Conservation (phyloP, 768 basidiomycete species). For the Goffeauzyma gilvescens region DNA sequence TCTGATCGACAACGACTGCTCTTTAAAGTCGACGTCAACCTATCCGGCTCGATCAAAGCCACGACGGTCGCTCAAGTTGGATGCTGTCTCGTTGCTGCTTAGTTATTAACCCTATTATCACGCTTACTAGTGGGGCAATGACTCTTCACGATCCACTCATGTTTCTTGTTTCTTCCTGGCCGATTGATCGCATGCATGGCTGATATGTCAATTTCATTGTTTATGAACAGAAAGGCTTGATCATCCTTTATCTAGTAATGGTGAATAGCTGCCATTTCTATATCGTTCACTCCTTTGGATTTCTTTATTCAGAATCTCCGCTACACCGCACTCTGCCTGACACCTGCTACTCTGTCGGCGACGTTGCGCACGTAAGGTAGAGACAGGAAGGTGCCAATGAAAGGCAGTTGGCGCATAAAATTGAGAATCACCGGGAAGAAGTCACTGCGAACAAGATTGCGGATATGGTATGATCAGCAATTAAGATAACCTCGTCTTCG, state of each 20-base stretch:
- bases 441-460: conserved; percentile 55
- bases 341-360: conserved; percentile 61
- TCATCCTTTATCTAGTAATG: no score
- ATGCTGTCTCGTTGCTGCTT: conserved; percentile 75
- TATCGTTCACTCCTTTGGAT: no score
- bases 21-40: conserved; percentile 71
- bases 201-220: no score
- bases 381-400: conserved; percentile 68
- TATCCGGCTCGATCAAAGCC: conserved; percentile 44
- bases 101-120: no score
- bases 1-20: conserved; percentile 61
- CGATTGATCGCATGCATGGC: no score
- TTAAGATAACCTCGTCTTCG: no score
- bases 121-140: no score
- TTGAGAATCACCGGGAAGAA: conserved; percentile 97
- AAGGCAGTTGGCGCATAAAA: conserved; percentile 84
- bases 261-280: no score
- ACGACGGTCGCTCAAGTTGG: conserved; percentile 67
- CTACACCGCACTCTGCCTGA: conserved; percentile 39
- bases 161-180: no score
- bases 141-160: neutral
- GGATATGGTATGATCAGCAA: no score
- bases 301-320: no score
- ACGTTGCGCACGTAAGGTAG: conserved; percentile 75
- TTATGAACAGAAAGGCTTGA: no score